Evolutionary conservation across 2,329 filamentous ascomycete species (phyloP), one percentile per base, ranked within the genome.

Genomic region (Cyphellophora attinorum): DNA sequence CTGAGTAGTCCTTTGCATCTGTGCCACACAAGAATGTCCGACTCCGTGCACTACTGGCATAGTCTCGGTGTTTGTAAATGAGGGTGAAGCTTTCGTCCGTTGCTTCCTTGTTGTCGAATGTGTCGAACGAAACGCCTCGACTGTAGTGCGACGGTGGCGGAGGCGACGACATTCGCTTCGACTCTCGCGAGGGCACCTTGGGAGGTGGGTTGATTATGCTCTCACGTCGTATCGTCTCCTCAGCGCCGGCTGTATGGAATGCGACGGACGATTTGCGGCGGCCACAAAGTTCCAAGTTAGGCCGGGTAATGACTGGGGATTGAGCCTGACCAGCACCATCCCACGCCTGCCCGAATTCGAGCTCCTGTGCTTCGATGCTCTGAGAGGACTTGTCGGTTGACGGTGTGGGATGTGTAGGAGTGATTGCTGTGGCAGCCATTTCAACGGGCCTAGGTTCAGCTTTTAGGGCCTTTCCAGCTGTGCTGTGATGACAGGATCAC

Each of bases 21-120:
- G 88, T 82, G 13, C 88, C 88, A 44, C 88, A 89, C 54, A 95
- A 77, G 51, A 94, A 93, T 6, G 85, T 93, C 34, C 88, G 77
- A 35, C 84, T 91, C 40, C 84, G 74, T 41, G 85, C 79, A 27
- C 78, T 79, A 44, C 79, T 79, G 48, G 84, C 78, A 59, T 91
- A 94, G 45, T 88, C 85, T 47, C 81, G 81, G 58, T 95, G 88
- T 52, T 85, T 84, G 47, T 82, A 76, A 51, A 86, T 86, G 39
- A 94, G 67, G 1, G 85, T 93, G 47, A 94, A 74, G 5, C 85
- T 85, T 54, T 79, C 79, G 47, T 81, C 76, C 25, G 74, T 70
- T 5, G 78, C 74, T 52, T 77, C 74, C 43, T 74, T 74, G 37
- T 76, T 76, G 41, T 73, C 66, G 51, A 84, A 83, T 2, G 79